Conservation (phyloP, 768 basidiomycete species). For the Tricholoma hemisulphureum region DNA sequence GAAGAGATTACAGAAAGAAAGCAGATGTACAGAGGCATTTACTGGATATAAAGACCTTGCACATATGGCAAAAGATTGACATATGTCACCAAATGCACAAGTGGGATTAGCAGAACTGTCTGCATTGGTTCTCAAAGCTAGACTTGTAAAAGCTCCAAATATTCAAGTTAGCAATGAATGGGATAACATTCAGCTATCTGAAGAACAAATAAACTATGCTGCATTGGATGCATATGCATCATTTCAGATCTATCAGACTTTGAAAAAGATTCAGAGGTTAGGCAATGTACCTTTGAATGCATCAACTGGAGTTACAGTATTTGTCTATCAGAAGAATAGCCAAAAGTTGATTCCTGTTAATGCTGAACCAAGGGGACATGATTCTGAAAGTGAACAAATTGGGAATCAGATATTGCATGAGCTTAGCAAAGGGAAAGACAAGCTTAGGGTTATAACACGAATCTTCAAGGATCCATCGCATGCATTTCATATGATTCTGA, state of each 20-base stretch:
- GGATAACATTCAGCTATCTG: slow-evolving; percentile 10
- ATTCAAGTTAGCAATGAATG: slow-evolving; percentile 19
- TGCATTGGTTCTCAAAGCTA: slow-evolving; percentile 21
- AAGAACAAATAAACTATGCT: slow-evolving; percentile 20
- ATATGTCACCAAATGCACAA: slow-evolving; percentile 14
- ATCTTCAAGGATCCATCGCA: too few relatives aligned
- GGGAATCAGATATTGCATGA: too few relatives aligned
- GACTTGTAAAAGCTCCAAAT: slow-evolving; percentile 19
- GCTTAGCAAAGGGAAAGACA: too few relatives aligned
- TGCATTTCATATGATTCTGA: too few relatives aligned
- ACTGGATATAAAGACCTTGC: slow-evolving; percentile 28
- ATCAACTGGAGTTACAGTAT: not conserved
- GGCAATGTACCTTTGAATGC: not conserved
- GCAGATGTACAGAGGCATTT: slow-evolving; percentile 15
- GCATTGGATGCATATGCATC: slow-evolving; percentile 20
- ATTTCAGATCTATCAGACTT: slow-evolving; percentile 8
- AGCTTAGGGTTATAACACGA: too few relatives aligned
- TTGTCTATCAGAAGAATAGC: not conserved
- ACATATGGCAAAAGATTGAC: slow-evolving; percentile 25
- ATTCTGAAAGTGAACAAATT: too few relatives aligned
- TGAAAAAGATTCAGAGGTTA: slow-evolving; percentile 6
- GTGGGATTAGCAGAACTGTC: slow-evolving; percentile 30
- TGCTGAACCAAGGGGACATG: too few relatives aligned
- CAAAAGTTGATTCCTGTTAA: not conserved
- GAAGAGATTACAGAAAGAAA: not conserved